phyloP scores from a whole-genome alignment of 352 stramenopile genomes.

The Halophytophthora batemanensis region DNA sequence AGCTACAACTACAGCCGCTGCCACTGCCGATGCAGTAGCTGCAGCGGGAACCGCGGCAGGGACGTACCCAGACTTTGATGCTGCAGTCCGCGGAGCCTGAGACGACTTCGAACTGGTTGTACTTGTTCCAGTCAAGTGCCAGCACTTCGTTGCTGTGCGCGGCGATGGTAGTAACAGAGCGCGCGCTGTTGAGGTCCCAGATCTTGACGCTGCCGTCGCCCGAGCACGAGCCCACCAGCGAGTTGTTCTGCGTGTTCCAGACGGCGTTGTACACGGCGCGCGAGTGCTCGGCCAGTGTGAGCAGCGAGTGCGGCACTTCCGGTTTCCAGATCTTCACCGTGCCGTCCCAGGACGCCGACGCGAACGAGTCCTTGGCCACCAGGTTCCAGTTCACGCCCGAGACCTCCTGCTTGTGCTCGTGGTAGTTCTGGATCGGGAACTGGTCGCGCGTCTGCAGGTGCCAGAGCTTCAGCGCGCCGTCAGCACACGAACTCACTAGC shows the following conservation, averaged over 20 bases:
- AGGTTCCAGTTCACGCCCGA: conserved; percentile 91
- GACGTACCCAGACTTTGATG: conserved; percentile 83
- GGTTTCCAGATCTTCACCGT: conserved; percentile 88
- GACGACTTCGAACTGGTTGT: conserved; percentile 87
- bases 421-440: conserved; percentile 87
- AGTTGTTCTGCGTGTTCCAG: conserved; percentile 80
- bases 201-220: conserved; percentile 74
- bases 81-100: conserved; percentile 80
- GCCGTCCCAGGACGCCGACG: conserved; percentile 84
- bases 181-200: conserved; percentile 68
- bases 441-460: conserved; percentile 83
- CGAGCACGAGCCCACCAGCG: conserved; percentile 71
- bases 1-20: too few relatives aligned
- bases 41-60: neutral
- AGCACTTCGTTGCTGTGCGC: conserved; percentile 85
- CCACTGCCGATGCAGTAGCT: too few relatives aligned
- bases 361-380: conserved; percentile 83
- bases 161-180: conserved; percentile 53
- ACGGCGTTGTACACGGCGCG: conserved; percentile 81
- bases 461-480: conserved; percentile 89
- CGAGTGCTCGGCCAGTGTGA: conserved; percentile 77
- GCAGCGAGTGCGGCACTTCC: conserved; percentile 58
- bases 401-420: conserved; percentile 86
- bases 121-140: conserved; percentile 91
- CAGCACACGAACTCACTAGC: conserved; percentile 83